Evolutionary conservation across 305 asterid genomes (phyloP), one percentile per base, ranked within the genome.

Genomic region (Ilex paraguariensis): DNA sequence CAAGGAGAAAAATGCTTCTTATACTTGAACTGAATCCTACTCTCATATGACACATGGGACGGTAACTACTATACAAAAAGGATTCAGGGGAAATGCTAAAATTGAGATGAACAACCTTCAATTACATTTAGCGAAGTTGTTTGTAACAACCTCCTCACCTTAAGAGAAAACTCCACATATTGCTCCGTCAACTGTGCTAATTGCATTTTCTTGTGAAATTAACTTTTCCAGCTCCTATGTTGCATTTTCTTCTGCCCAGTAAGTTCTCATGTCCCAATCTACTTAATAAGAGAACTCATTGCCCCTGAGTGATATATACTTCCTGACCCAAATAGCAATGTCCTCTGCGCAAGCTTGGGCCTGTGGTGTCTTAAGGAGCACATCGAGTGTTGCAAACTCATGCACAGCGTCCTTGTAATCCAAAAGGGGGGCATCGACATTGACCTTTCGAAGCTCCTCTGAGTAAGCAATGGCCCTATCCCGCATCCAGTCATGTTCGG

Each of bases 401-500:
- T 87, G 95, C 30, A 87, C 82, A 7, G 90, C 66, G 13, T 87
- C 87, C 73, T 81, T 89, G 69, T 87, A 87, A 63, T 89, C 91
- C 30, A 86, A 89, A 65, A 87, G 64, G 0, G 95, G 95, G 14
- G 95, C 82, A 40, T 87, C 94, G 28, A 89, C 82, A 31, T 83
- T 87, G 16, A 78, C 87, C 81, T 84, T 87, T 7, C 94, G 80
- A 60, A 89, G 94, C 66, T 87, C 85, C 75, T 84, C 83, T 5
- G 93, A 82, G 73, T 89, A 87, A 9, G 88, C 77, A 74, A 89
- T 80, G 57, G 97, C 95, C 8, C 94, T 73, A 69, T 89, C 94
- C 8, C 91, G 77, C 95, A 87, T 89, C 95, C 86, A 84, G 53
- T 89, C 97, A 55, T 87, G 88, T 60, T 89, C 95, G 0, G 91